Percentiles rank a stretch among this genome's conserved stretches.
Conservation (phyloP, 129 eudicot species). For the Saposhnikovia divaricata region DNA sequence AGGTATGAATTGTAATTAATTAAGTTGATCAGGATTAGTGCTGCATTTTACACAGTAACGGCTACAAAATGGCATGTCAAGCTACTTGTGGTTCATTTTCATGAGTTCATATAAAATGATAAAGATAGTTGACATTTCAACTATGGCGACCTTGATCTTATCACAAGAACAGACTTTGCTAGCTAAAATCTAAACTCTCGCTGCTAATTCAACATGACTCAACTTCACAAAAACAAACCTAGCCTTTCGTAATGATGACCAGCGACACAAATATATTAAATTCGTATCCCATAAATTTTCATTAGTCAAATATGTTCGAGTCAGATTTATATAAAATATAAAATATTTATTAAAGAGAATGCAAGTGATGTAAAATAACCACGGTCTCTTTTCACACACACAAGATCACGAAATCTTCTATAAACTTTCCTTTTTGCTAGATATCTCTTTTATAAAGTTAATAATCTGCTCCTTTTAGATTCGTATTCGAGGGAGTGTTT, state of each 20-base stretch:
- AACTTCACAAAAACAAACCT: not conserved
- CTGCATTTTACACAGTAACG: not conserved
- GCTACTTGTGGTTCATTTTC: not conserved
- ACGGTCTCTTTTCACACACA: too few species aligned
- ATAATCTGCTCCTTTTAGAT: not conserved
- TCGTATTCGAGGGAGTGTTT: not conserved
- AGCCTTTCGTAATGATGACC: not conserved
- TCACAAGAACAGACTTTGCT: not conserved
- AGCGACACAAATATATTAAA: too few species aligned
- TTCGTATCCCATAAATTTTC: too few species aligned
- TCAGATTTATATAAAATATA: too few species aligned
- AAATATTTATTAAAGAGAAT: too few species aligned
- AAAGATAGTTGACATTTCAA: not conserved
- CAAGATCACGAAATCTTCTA: too few species aligned
- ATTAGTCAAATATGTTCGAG: too few species aligned
- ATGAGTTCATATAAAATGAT: not conserved
- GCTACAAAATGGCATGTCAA: not conserved
- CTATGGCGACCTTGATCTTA: constrained; percentile 5
- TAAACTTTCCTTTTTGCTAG: too few species aligned
- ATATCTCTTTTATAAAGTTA: too few species aligned
- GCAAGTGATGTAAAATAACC: too few species aligned
- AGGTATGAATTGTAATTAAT: too few species aligned
- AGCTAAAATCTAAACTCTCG: not conserved
- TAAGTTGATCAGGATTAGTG: not conserved
- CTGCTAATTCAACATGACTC: not conserved